Conservation (phyloP, 202 grass and related monocot species). For the Musa balbisiana region DNA sequence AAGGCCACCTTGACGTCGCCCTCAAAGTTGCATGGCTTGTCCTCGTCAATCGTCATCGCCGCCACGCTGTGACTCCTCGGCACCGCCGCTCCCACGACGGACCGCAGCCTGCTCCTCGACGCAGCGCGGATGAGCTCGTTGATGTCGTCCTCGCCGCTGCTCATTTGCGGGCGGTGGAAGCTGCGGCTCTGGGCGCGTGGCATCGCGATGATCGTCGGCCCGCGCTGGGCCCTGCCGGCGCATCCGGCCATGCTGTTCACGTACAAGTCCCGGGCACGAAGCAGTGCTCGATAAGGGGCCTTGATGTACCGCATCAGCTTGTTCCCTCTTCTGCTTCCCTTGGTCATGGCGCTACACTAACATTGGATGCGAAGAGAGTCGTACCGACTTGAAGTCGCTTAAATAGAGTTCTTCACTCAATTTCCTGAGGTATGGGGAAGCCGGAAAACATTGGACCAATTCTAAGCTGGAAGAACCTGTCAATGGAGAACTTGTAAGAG, state of each 20-base stretch:
- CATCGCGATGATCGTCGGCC: background rate
- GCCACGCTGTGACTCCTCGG: background rate
- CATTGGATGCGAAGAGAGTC: too few relatives aligned
- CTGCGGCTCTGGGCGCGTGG: background rate
- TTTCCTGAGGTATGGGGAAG: too few relatives aligned
- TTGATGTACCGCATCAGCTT: background rate
- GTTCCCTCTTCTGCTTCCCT: background rate
- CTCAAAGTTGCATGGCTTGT: background rate
- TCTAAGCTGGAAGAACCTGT: too few relatives aligned
- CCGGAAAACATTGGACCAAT: too few relatives aligned
- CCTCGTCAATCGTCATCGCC: slow-evolving; percentile 11
- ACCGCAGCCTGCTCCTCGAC: background rate
- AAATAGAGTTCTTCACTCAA: too few relatives aligned
- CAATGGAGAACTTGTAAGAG: too few relatives aligned
- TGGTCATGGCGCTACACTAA: background rate
- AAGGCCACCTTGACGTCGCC: background rate
- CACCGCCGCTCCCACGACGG: background rate
- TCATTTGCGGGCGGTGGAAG: background rate
- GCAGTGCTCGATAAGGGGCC: background rate
- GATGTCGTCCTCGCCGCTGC: background rate
- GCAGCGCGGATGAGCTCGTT: slow-evolving; percentile 11
- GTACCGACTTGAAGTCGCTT: too few relatives aligned
- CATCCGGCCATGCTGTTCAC: background rate
- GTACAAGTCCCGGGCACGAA: slow-evolving; percentile 1
- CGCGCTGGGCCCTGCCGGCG: background rate